A percentile compares a stretch with the other conserved stretches of the same genome.
Conservation (phyloP, 2,329 filamentous ascomycete genomes). For the Aspergillus candidus region DNA sequence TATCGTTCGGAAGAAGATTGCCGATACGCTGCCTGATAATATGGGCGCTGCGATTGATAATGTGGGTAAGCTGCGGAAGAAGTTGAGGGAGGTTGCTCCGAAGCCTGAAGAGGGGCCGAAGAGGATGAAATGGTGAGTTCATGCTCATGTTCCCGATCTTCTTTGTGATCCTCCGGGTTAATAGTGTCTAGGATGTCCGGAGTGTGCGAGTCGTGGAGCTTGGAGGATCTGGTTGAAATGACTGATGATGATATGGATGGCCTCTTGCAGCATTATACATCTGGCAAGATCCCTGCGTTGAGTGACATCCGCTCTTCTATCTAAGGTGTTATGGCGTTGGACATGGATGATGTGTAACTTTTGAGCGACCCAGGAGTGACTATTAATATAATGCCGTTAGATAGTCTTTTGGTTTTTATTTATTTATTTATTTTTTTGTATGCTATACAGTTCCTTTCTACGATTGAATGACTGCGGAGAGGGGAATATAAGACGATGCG, state of each 20-base stretch:
- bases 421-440: too few species aligned
- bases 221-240: slow-evolving; percentile 79
- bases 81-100: slow-evolving; percentile 71
- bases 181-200: slow-evolving; percentile 66
- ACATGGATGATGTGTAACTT: too few species aligned
- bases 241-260: slow-evolving; percentile 77
- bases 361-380: too few species aligned
- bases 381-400: too few species aligned
- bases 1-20: slow-evolving; percentile 77
- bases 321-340: too few species aligned
- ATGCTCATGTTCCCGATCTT: not conserved
- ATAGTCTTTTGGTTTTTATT: too few species aligned
- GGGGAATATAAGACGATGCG: too few species aligned
- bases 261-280: slow-evolving; percentile 67
- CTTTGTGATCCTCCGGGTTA: not conserved
- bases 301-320: slow-evolving; percentile 25
- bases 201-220: slow-evolving; percentile 79
- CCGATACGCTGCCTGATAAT: slow-evolving; percentile 65
- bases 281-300: slow-evolving; percentile 33
- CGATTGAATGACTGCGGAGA: too few species aligned
- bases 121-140: slow-evolving; percentile 75
- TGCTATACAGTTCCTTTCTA: too few species aligned
- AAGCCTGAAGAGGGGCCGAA: slow-evolving; percentile 67
- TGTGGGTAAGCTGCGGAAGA: slow-evolving; percentile 72
- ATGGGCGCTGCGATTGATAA: slow-evolving; percentile 80